Base-by-base conservation (phyloP, 2,329 filamentous ascomycete species). In the Diaporthe citriasiana region DNA sequence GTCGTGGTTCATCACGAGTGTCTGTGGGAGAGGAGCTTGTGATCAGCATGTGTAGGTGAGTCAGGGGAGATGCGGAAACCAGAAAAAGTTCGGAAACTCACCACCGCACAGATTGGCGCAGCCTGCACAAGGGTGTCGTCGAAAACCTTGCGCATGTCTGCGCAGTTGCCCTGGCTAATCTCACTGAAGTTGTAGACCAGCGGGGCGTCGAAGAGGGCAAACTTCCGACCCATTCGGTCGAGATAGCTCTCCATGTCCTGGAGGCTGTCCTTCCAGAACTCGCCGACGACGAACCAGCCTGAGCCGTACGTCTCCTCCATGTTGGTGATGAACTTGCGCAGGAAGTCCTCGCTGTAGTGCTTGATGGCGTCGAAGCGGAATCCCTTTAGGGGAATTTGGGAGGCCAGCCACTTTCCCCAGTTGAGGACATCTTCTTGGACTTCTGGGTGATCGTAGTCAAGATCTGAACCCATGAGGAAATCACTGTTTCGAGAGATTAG, bases 311-410 rank as follows among this genome's bases (percentile, higher is more conserved):
- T 82, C 56, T 85, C 83, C 78, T 89, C 88, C 74, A 93, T 82
- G 59, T 88, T 84, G 8, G 84, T 83, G 68, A 94, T 88, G 82
- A 93, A 93, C n/a, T 90, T 86, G 55, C 86, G 87, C 42, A 92
- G 87, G 79, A 94, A 94, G n/a, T 86, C 85, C 74, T 89, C 88
- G 38, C 89, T 92, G 81, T 92, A 93, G 82, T 95, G 93, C 82
- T 94, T 93, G 40, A 92, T 90, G 17, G 93, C 93, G 80, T 95
- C 93, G 68, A 94, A 87, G 25, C 93, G 87, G 80, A 94, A 91
- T 0, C 92, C 93, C 75, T 88, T 86, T 15, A 94, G 83, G 0
- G 89, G 88, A 0, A 93, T 79, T 74, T 91, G 85, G 8, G 88
- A 83, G 0, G 88, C 87, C 73, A 95, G 85, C 93, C 93, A 95